Base-by-base conservation (phyloP, 2,329 filamentous ascomycete species). In the Metarhizium robertsii region DNA sequence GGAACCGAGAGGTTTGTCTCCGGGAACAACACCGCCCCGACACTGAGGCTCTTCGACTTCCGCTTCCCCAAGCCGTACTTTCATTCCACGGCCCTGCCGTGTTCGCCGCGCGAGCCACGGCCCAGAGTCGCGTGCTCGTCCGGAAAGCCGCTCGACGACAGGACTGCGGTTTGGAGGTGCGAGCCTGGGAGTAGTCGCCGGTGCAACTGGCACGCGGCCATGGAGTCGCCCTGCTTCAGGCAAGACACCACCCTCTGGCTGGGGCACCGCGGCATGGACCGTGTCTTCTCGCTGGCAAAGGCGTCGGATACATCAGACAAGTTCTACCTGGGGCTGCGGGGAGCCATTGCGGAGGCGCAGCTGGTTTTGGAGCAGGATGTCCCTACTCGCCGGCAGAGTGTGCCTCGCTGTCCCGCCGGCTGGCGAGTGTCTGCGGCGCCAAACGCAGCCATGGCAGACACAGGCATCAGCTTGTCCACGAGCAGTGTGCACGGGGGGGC, bases 41-140 rank as follows among this genome's bases (percentile, higher is more conserved):
- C 71, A 10, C 58, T 83, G 54, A 76, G 78, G 53, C 64, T 81
- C 36, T 82, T 81, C 57, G 79, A 83, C 68, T 79, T 79, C 54
- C 77, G 79, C 11, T 77, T 75, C 67, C 65, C 73, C 0, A 75
- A 69, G 58, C 59, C 66, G 2, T 82, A 82, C 59, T 66, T 74
- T 54, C 74, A 81, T 65, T 76, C 76, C 2, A 67, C 72, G 3
- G 74, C 71, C 4, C 67, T 80, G 11, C 70, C 77, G 0, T 83
- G 79, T 61, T 69, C 71, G 7, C 18, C 50, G 14, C 18, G 16
- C n/a, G 14, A 40, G 14, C 55, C 55, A 1, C 32, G 38, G 18
- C 53, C 52, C 13, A 25, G 18, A 13, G n/a, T 29, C 25, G 45
- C 14, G 25, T 30, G 45, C 46, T 50, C 50, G 11, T 30, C 46